Conservation (phyloP, 2,329 filamentous ascomycete genomes). For the Claviceps spartinae region DNA sequence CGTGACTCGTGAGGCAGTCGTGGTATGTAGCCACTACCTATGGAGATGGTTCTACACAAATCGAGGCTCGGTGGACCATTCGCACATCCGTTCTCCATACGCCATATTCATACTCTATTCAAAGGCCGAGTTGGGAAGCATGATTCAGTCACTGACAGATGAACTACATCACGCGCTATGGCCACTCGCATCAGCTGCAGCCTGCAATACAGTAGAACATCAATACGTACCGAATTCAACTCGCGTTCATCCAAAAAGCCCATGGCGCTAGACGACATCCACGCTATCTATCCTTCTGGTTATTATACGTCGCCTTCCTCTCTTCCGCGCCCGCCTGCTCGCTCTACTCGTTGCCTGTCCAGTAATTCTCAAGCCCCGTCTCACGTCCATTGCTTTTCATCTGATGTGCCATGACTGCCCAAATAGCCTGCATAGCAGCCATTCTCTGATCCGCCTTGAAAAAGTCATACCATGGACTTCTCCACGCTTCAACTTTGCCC, state of each 20-base stretch:
- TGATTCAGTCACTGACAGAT: too few relatives aligned
- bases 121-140: too few relatives aligned
- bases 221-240: too few relatives aligned
- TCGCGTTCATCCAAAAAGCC: neutral
- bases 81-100: too few relatives aligned
- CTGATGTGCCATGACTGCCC: constrained; percentile 46
- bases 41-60: too few relatives aligned
- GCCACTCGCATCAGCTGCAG: too few relatives aligned
- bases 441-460: constrained; percentile 41
- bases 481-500: constrained; percentile 40
- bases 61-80: too few relatives aligned
- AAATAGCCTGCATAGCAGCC: constrained; percentile 42
- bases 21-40: too few relatives aligned
- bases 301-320: neutral
- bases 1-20: too few relatives aligned
- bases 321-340: neutral
- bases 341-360: neutral
- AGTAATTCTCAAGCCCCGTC: neutral
- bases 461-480: constrained; percentile 49
- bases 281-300: neutral
- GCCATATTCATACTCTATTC: too few relatives aligned
- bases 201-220: too few relatives aligned
- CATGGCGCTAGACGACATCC: neutral
- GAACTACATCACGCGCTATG: too few relatives aligned
- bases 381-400: constrained; percentile 31